Evolutionary conservation across 2,329 filamentous ascomycete genomes (phyloP).

Genomic region (Celoporthe dispersa): DNA sequence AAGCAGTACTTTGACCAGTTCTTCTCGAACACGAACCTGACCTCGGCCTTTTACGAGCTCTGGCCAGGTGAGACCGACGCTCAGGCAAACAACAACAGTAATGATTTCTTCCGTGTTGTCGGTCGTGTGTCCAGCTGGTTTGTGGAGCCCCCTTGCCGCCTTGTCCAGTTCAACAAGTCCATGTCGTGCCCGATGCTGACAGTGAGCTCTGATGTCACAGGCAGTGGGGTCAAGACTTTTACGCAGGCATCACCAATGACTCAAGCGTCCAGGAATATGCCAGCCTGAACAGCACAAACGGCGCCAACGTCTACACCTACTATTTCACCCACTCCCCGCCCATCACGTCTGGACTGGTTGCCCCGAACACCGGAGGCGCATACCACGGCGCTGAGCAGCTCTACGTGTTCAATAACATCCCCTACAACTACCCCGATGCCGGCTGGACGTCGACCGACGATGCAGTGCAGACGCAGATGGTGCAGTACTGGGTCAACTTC

Average conservation of each 20-base stretch:
- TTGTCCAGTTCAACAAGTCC: background rate
- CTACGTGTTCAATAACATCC: constrained; percentile 11
- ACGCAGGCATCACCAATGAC: constrained; percentile 7
- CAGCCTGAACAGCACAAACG: constrained; percentile 8
- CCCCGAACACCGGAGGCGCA: background rate
- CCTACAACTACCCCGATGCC: constrained; percentile 4
- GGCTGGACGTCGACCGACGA: background rate
- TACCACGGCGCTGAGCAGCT: constrained; percentile 11
- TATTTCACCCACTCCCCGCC: background rate
- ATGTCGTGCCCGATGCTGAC: background rate
- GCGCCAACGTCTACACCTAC: constrained; percentile 3
- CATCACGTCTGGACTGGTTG: background rate
- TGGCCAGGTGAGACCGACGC: background rate
- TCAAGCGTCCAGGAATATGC: background rate
- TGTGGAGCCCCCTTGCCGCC: background rate
- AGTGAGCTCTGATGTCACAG: background rate
- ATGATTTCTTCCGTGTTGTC: constrained; percentile 7
- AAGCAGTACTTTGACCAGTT: constrained; percentile 11
- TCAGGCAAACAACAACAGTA: constrained; percentile 2
- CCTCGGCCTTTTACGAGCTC: constrained; percentile 7
- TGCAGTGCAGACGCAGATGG: background rate
- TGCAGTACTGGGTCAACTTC: constrained; percentile 10
- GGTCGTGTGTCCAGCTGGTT: background rate
- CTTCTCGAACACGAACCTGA: constrained; percentile 10
- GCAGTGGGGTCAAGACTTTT: constrained; percentile 11